Evolutionary conservation across 2,329 filamentous ascomycete species (phyloP).

Genomic region (Botrytis byssoidea): DNA sequence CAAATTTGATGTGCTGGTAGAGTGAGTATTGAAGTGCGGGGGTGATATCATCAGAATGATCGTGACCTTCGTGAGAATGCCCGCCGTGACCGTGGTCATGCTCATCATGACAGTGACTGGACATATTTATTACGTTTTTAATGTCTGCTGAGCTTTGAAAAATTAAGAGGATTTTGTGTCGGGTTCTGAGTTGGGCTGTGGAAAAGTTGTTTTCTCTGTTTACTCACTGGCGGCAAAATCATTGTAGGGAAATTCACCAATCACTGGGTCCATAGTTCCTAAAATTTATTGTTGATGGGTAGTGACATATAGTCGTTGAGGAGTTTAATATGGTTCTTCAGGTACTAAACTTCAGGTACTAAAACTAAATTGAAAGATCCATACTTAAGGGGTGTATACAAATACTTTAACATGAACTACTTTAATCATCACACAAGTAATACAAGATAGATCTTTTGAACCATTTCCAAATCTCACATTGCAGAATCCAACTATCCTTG

Average conservation of each 20-base stretch:
- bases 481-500: neutral
- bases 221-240: neutral
- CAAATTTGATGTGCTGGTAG: slow-evolving; percentile 90
- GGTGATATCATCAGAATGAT: slow-evolving; percentile 89
- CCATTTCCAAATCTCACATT: neutral
- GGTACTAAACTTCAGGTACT: neutral
- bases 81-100: slow-evolving; percentile 43
- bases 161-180: neutral
- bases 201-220: neutral
- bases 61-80: slow-evolving; percentile 69
- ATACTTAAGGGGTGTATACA: neutral
- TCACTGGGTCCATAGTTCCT: neutral
- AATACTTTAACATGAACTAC: neutral
- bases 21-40: slow-evolving; percentile 88
- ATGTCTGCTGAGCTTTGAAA: neutral
- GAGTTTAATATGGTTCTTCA: neutral
- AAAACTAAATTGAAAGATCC: neutral
- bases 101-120: slow-evolving; percentile 50
- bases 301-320: neutral
- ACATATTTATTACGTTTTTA: slow-evolving; percentile 34
- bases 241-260: slow-evolving; percentile 5
- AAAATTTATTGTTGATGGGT: neutral
- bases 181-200: neutral
- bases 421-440: neutral
- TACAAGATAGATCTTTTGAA: neutral